Conservation (phyloP, 2,329 filamentous ascomycete genomes). For the Fusarium pseudograminearum region DNA sequence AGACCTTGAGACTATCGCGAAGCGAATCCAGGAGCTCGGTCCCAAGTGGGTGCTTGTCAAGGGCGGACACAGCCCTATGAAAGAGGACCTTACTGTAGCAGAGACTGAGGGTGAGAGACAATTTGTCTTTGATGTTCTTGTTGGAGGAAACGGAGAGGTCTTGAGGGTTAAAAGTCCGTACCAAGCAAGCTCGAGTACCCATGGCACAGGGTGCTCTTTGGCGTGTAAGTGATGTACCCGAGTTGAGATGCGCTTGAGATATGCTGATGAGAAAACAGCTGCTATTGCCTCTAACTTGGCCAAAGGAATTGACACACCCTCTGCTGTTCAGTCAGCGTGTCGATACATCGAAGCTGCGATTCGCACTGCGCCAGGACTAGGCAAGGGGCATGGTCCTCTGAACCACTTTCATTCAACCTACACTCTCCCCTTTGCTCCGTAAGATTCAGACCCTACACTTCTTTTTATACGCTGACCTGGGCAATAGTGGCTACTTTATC, state of each 20-base stretch:
- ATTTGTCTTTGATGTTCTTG: slow-evolving; percentile 81
- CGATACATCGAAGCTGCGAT: slow-evolving; percentile 80
- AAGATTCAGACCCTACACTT: slow-evolving; percentile 34
- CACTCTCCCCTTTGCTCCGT: slow-evolving; percentile 75
- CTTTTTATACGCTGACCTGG: background rate
- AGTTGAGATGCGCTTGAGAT: background rate
- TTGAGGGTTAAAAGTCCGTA: slow-evolving; percentile 77
- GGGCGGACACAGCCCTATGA: slow-evolving; percentile 89
- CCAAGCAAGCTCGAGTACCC: slow-evolving; percentile 81
- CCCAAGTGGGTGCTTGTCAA: slow-evolving; percentile 88
- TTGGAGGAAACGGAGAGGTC: slow-evolving; percentile 67
- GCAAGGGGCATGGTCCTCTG: slow-evolving; percentile 77
- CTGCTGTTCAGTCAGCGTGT: slow-evolving; percentile 75
- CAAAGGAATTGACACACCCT: slow-evolving; percentile 65
- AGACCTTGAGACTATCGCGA: slow-evolving; percentile 77
- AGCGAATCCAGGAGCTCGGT: slow-evolving; percentile 74
- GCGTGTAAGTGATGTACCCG: slow-evolving; percentile 72
- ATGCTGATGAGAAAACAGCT: slow-evolving; percentile 56
- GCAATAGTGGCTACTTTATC: slow-evolving; percentile 76
- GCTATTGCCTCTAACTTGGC: slow-evolving; percentile 81
- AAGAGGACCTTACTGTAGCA: slow-evolving; percentile 70
- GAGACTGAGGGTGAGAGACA: slow-evolving; percentile 68
- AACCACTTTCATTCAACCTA: slow-evolving; percentile 83
- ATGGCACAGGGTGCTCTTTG: slow-evolving; percentile 94
- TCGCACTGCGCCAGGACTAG: slow-evolving; percentile 70